These are phyloP conservation scores for Phoenix dactylifera DNA, from an alignment of 176 grass and related monocot species.

Conservation along the genomic window DNA sequence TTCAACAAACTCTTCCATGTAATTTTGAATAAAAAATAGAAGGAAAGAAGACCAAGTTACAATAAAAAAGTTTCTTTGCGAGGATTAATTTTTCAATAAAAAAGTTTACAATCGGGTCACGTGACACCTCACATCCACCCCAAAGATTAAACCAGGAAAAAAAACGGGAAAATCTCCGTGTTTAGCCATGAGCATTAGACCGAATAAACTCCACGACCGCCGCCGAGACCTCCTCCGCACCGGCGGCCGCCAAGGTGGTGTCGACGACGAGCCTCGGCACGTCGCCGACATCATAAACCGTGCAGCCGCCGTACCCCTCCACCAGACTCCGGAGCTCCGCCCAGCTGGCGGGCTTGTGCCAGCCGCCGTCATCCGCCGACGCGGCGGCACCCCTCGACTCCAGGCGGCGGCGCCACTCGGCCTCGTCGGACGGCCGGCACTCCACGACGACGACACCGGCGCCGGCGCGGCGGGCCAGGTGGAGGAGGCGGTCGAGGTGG, in stretches of 20 bases:
- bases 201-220: slow-evolving; percentile 43
- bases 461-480: slow-evolving; percentile 4
- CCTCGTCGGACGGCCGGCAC: slow-evolving; percentile 35
- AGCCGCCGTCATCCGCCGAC: slow-evolving; percentile 13
- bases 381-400: slow-evolving; percentile 34
- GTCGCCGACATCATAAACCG: slow-evolving; percentile 50
- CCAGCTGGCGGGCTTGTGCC: slow-evolving; percentile 76
- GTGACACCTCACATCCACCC: too few relatives aligned
- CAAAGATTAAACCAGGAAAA: too few relatives aligned
- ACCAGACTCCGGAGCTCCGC: slow-evolving; percentile 45
- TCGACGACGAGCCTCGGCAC: slow-evolving; percentile 55
- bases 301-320: slow-evolving; percentile 53
- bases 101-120: too few relatives aligned
- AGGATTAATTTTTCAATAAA: too few relatives aligned
- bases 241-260: slow-evolving; percentile 27
- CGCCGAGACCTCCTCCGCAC: slow-evolving; percentile 9
- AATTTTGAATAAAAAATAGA: too few relatives aligned
- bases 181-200: background rate
- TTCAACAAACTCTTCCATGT: too few relatives aligned
- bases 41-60: too few relatives aligned
- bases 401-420: slow-evolving; percentile 50
- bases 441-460: slow-evolving; percentile 47
- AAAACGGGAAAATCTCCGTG: too few relatives aligned
- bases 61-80: too few relatives aligned
- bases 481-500: slow-evolving; percentile 40